phyloP scores from a whole-genome alignment of 2,329 filamentous ascomycete species.

The Ascochyta koolunga region DNA sequence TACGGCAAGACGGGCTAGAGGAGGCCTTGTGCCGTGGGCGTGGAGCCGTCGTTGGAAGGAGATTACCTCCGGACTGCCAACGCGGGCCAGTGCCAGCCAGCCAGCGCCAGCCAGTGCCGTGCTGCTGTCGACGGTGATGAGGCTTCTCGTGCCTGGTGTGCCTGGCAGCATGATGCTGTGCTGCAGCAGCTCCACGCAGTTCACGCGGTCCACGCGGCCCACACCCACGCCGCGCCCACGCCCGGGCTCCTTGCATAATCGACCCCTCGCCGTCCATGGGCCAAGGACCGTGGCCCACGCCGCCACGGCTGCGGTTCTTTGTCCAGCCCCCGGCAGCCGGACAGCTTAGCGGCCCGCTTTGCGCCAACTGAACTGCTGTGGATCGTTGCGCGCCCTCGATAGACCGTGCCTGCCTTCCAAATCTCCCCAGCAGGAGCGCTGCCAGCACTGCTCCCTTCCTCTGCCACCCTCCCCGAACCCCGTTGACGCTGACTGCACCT shows the following conservation, averaged over 20 bases:
- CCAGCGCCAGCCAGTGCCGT: background rate
- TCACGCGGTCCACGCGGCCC: too few species aligned
- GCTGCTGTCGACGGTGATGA: background rate
- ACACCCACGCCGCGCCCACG: background rate
- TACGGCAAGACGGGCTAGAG: background rate
- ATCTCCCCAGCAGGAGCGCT: constrained; percentile 22
- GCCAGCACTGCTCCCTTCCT: constrained; percentile 9
- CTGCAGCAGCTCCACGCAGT: background rate
- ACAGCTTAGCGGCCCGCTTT: constrained; percentile 15
- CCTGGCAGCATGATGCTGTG: background rate
- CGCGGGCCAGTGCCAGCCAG: background rate
- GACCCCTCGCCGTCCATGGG: background rate
- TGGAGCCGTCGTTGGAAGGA: constrained; percentile 1
- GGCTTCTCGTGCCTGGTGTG: background rate
- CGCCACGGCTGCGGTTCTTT: too few species aligned
- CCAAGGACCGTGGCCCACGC: too few species aligned
- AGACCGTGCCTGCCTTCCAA: constrained; percentile 9
- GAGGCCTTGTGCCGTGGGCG: constrained; percentile 1
- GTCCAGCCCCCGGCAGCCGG: constrained; percentile 28
- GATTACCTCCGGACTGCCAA: background rate
- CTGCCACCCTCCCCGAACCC: constrained; percentile 6
- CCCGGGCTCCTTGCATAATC: constrained; percentile 20
- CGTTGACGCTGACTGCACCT: constrained; percentile 8
- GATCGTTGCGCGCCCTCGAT: constrained; percentile 23
- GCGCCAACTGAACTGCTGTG: constrained; percentile 17